Evolutionary conservation across 1,139 yeast species (phyloP).

Genomic region (Entelexis paramagnoliae): DNA sequence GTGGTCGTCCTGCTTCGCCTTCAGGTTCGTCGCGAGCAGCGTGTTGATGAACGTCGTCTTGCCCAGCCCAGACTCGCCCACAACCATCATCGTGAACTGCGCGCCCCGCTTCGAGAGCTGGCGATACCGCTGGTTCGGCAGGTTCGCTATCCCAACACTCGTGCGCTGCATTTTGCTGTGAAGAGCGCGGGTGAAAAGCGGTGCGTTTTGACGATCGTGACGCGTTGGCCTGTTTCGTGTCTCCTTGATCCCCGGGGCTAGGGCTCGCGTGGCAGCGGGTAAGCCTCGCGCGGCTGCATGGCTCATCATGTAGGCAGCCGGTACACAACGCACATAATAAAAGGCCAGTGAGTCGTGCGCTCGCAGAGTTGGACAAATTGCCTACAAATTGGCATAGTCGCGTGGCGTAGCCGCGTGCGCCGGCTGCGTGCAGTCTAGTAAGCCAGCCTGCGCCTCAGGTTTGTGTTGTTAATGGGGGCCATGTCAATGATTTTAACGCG

Average conservation of each 20-base stretch:
- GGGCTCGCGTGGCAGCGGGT: background rate
- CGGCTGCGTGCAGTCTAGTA: too few species aligned
- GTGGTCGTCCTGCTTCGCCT: slow-evolving; percentile 52
- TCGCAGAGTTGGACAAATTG: too few species aligned
- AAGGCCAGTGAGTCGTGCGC: too few species aligned
- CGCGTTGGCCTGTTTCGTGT: slow-evolving; percentile 9
- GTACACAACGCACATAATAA: too few species aligned
- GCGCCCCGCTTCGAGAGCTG: slow-evolving; percentile 85
- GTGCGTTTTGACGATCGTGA: slow-evolving; percentile 2
- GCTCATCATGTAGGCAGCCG: too few species aligned
- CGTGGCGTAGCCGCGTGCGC: too few species aligned
- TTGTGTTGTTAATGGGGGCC: too few species aligned
- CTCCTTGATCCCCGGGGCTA: slow-evolving; percentile 3
- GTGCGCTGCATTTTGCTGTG: slow-evolving; percentile 20
- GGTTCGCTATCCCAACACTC: slow-evolving; percentile 67
- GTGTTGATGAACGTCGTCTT: slow-evolving; percentile 91
- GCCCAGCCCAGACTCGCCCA: slow-evolving; percentile 89
- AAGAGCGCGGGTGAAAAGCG: background rate
- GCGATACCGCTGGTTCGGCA: slow-evolving; percentile 92
- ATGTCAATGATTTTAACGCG: too few species aligned
- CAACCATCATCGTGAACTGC: slow-evolving; percentile 83
- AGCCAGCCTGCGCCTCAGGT: too few species aligned
- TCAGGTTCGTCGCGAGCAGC: slow-evolving; percentile 51
- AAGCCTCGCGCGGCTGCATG: too few species aligned
- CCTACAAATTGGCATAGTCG: too few species aligned